These are phyloP conservation scores for Phytophthora megakarya DNA, from an alignment of 352 stramenopile genomes.

Conservation along the genomic window DNA sequence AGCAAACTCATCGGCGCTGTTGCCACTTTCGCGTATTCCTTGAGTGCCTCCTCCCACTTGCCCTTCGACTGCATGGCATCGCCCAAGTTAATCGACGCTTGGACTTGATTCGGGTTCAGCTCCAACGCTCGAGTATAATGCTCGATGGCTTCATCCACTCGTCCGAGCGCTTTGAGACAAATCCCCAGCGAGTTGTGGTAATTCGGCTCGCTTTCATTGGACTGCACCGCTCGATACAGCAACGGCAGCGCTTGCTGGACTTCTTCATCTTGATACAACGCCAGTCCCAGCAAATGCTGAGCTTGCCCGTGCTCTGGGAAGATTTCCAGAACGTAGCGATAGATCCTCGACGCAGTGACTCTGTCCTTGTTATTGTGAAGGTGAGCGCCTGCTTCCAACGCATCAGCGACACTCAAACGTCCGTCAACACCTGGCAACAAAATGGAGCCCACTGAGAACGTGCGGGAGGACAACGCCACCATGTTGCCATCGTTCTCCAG, in stretches of 20 bases:
- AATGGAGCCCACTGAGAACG: slow-evolving; percentile 65
- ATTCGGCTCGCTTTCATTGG: slow-evolving; percentile 49
- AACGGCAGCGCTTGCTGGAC: slow-evolving; percentile 34
- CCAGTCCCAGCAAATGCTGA: slow-evolving; percentile 57
- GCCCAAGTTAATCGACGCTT: slow-evolving; percentile 62
- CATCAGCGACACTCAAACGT: slow-evolving; percentile 50
- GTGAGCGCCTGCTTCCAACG: slow-evolving; percentile 46
- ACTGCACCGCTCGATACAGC: slow-evolving; percentile 47
- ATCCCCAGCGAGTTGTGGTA: slow-evolving; percentile 64
- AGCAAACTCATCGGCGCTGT: slow-evolving; percentile 19
- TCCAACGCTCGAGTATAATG: slow-evolving; percentile 57
- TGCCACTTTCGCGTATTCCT: slow-evolving; percentile 56
- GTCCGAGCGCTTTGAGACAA: slow-evolving; percentile 49
- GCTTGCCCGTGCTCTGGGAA: slow-evolving; percentile 53
- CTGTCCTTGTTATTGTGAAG: slow-evolving; percentile 44
- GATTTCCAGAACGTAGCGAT: slow-evolving; percentile 52
- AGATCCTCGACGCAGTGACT: slow-evolving; percentile 45
- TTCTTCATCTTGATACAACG: slow-evolving; percentile 50
- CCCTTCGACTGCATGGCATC: slow-evolving; percentile 45
- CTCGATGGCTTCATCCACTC: slow-evolving; percentile 48
- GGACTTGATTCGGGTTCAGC: slow-evolving; percentile 47
- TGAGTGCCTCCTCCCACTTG: slow-evolving; percentile 63
- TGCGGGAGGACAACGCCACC: slow-evolving; percentile 64
- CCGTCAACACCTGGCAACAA: slow-evolving; percentile 20
- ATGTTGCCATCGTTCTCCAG: slow-evolving; percentile 56